Evolutionary conservation across 345 rosid species (phyloP).

Genomic region (Pugionium dolabratum): DNA sequence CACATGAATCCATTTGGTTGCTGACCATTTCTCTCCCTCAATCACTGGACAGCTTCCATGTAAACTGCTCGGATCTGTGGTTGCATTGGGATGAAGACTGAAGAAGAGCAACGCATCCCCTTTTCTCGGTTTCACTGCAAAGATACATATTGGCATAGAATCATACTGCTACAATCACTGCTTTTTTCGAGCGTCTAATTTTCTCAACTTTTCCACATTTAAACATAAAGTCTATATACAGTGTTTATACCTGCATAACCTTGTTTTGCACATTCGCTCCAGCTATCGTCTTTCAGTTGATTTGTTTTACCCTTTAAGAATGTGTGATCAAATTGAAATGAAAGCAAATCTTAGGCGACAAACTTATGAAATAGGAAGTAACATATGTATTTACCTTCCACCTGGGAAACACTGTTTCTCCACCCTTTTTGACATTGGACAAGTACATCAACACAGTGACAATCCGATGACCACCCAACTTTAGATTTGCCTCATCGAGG

Average conservation of each 20-base stretch:
- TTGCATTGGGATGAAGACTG: constrained; percentile 79
- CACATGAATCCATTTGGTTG: constrained; percentile 97
- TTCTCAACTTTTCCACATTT: neutral
- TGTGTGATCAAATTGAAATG: constrained; percentile 17
- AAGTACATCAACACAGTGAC: constrained; percentile 96
- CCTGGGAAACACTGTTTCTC: constrained; percentile 89
- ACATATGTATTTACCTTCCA: constrained; percentile 49
- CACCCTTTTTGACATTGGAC: constrained; percentile 74
- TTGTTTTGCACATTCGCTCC: constrained; percentile 84
- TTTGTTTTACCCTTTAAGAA: constrained; percentile 42
- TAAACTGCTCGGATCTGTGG: constrained; percentile 63
- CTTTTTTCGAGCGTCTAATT: neutral
- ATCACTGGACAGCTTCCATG: constrained; percentile 93
- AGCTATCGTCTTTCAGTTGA: constrained; percentile 66
- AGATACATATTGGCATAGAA: constrained; percentile 2
- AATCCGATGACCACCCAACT: constrained; percentile 81
- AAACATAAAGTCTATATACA: constrained; percentile 2
- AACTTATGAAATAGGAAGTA: constrained; percentile 1
- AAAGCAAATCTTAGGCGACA: neutral
- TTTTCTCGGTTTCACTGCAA: constrained; percentile 82
- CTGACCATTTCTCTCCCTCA: constrained; percentile 98
- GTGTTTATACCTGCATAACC: constrained; percentile 73
- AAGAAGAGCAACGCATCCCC: constrained; percentile 97
- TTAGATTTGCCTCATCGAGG: constrained; percentile 62
- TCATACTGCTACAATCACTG: neutral